Evolutionary conservation across 345 rosid genomes (phyloP), one percentile per base, ranked within the genome.

Genomic region (Garcia nutans): DNA sequence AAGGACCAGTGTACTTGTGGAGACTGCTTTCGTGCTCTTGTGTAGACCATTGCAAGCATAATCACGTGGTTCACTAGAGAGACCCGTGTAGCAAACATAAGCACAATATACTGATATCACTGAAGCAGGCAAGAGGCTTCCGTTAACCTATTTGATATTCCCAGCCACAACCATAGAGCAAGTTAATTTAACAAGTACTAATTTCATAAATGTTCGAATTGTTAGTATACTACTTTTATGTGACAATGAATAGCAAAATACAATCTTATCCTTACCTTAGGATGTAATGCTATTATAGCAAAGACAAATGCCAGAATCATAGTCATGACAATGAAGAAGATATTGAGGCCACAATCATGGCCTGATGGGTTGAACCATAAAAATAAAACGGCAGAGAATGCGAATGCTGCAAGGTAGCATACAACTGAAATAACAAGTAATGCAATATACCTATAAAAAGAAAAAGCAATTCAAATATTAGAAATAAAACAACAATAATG

Each of bases 341-440:
- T 82, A 72, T 96, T 96, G 55, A 96, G 93, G 71, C 97, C 94
- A 24, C 99, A 96, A 73, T 92, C 95, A 45, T 93, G 80, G 60
- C 99, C 95, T n/a, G 98, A 89, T 58, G 99, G 99, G 82, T 93
- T 88, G 81, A 96, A 96, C 99, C 99, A 93, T n/a, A 93, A 88
- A 85, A 96, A 93, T 81, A 96, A 52, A 62, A 93, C 62, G 71
- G 96, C 99, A 66, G 97, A 91, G 81, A 93, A 82, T 11, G 89
- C 74, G 78, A 86, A 96, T 71, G 99, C 89, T 15, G 78, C 95
- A 22, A 96, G 74, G 81, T 96, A 96, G 89, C 99, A 96, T 71
- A 59, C 93, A 50, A 89, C 12, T 67, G 99, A 93, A 81, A 96
- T 73, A 68, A 68, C 92, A 81, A 93, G 95, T 79, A 93, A 83